phyloP scores from a whole-genome alignment of 2,329 filamentous ascomycete species.

The Aspergillus arachidicola region DNA sequence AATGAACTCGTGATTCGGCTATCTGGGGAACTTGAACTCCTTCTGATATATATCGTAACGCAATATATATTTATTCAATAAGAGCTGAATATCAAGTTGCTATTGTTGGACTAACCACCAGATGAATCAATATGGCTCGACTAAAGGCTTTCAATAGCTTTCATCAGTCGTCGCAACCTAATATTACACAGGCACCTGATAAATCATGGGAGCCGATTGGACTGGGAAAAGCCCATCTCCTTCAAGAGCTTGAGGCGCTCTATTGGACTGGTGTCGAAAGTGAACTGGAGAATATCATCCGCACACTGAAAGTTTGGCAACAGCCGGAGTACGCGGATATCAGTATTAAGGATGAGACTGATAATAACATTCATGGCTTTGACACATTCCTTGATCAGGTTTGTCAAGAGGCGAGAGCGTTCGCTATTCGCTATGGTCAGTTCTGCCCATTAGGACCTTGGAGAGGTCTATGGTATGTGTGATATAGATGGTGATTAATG shows the following conservation, averaged over 20 bases:
- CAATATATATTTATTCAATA: not conserved
- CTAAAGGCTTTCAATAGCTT: not conserved
- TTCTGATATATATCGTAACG: not conserved
- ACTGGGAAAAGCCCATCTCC: conserved; percentile 19
- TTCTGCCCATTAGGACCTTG: not conserved
- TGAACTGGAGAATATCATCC: conserved; percentile 40
- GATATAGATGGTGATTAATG: not conserved
- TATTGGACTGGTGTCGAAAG: conserved; percentile 43
- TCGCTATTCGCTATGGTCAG: conserved; percentile 28
- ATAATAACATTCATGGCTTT: conserved; percentile 39
- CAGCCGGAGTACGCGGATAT: conserved; percentile 19
- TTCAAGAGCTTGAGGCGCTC: conserved; percentile 30
- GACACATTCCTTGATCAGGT: conserved; percentile 46
- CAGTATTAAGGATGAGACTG: conserved; percentile 28
- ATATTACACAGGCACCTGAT: conserved; percentile 1
- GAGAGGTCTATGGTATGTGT: not conserved
- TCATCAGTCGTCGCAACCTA: not conserved
- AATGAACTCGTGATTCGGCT: not conserved
- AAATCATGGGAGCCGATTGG: conserved; percentile 14
- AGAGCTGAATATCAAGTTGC: no score
- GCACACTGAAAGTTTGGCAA: conserved; percentile 40
- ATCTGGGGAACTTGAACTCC: not conserved
- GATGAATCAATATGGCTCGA: not conserved
- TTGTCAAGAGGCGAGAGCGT: conserved; percentile 31
- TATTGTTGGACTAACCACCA: no score